These are phyloP conservation scores for Hypoxylon crocopeplum DNA, from an alignment of 495 filamentous ascomycete species.

Conservation along the genomic window DNA sequence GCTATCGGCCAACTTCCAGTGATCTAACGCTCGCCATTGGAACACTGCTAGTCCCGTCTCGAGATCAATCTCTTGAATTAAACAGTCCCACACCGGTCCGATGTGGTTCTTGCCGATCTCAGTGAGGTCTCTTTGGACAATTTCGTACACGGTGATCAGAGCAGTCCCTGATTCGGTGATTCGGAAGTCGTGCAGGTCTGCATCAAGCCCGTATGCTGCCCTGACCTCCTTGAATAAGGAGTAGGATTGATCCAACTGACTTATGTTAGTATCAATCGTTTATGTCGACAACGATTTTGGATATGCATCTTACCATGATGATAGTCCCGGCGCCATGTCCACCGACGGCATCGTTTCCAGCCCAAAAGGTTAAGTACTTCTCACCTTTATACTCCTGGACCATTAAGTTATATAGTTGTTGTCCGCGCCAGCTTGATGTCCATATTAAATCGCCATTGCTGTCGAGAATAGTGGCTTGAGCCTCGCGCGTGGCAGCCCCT, in stretches of 20 bases:
- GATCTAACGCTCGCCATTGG: constrained; percentile 50
- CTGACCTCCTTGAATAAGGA: constrained; percentile 15
- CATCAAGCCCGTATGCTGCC: constrained; percentile 20
- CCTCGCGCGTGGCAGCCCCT: constrained; percentile 44
- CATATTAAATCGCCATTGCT: constrained; percentile 52
- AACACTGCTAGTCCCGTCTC: constrained; percentile 49
- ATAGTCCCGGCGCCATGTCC: constrained; percentile 57
- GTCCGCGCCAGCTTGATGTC: constrained; percentile 42
- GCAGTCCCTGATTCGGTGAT: constrained; percentile 55
- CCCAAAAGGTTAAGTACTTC: constrained; percentile 60
- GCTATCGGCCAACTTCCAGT: constrained; percentile 39
- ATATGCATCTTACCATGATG: constrained; percentile 52
- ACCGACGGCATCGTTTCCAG: constrained; percentile 53
- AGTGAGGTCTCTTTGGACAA: constrained; percentile 42
- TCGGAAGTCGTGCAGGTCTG: constrained; percentile 54
- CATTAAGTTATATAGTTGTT: constrained; percentile 51
- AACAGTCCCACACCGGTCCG: constrained; percentile 56
- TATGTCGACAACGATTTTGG: background rate
- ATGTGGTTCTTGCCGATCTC: constrained; percentile 41
- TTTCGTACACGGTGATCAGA: constrained; percentile 54
- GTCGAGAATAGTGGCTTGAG: constrained; percentile 56
- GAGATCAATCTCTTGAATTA: constrained; percentile 57
- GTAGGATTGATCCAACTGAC: constrained; percentile 20
- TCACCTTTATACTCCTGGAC: constrained; percentile 49
- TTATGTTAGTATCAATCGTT: background rate